phyloP scores from a whole-genome alignment of 345 rosid species.

The Leavenworthia alabamica region DNA sequence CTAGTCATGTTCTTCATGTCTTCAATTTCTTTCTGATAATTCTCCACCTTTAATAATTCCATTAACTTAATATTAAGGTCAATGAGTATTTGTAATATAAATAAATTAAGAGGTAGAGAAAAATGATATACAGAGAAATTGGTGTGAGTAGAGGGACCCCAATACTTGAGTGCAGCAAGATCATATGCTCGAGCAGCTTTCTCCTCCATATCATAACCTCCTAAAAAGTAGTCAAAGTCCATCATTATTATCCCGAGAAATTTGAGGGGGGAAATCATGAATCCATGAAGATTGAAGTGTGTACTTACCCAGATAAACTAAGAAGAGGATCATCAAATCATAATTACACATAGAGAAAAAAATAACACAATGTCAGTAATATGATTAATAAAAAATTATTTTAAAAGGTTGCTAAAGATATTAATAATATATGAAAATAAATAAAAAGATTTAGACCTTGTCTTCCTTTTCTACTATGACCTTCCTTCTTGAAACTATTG shows the following conservation, averaged over 20 bases:
- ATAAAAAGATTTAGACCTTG: constrained; percentile 49
- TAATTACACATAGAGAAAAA: constrained; percentile 24
- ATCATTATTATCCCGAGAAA: constrained; percentile 24
- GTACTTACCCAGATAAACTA: constrained; percentile 88
- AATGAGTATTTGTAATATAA: neutral
- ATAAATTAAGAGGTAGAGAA: neutral
- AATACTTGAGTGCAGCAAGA: constrained; percentile 95
- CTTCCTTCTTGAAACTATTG: constrained; percentile 95
- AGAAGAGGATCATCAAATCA: constrained; percentile 31
- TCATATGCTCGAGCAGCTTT: constrained; percentile 98
- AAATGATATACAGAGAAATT: constrained; percentile 64
- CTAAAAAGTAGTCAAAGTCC: constrained; percentile 40
- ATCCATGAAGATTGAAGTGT: constrained; percentile 27
- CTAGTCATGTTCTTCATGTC: constrained; percentile 82
- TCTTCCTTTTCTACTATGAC: constrained; percentile 90
- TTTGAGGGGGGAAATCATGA: constrained; percentile 24
- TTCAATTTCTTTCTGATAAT: constrained; percentile 69
- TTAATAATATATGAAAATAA: neutral
- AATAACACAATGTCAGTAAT: constrained; percentile 29
- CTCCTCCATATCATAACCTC: constrained; percentile 99
- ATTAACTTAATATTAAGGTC: neutral
- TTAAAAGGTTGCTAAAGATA: neutral
- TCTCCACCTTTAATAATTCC: constrained; percentile 47
- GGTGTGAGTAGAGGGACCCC: constrained; percentile 93
- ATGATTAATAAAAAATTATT: neutral